phyloP scores from a whole-genome alignment of 805 yeast species.

The Saccharomyces cerevisiae region DNA sequence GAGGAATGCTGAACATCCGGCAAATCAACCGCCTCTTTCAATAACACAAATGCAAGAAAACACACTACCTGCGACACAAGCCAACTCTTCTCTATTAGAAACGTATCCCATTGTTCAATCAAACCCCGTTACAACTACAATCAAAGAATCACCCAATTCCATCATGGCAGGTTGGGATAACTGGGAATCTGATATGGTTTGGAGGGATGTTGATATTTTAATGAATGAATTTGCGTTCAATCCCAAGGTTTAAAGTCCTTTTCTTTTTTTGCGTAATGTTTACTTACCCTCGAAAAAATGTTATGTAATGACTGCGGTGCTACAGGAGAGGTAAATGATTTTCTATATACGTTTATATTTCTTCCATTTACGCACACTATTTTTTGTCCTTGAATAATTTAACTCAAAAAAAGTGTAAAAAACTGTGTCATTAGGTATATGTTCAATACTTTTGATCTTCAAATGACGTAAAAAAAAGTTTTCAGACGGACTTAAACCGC shows the following conservation, averaged over 20 bases:
- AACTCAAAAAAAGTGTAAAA: no score
- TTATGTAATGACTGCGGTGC: neutral
- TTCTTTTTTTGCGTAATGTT: neutral
- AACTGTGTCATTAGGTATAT: no score
- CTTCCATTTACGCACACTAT: no score
- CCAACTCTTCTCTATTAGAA: neutral
- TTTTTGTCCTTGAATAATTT: no score
- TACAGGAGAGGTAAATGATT: neutral
- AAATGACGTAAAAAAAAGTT: no score
- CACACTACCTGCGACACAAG: constrained; percentile 9
- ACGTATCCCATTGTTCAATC: neutral
- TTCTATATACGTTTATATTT: neutral
- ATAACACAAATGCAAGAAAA: constrained; percentile 13
- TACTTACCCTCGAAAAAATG: neutral
- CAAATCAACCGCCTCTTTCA: constrained; percentile 2
- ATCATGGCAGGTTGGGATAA: constrained; percentile 34
- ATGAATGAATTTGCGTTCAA: constrained; percentile 92
- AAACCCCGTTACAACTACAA: neutral
- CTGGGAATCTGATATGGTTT: constrained; percentile 37
- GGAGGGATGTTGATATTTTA: constrained; percentile 78
- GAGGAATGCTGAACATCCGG: neutral
- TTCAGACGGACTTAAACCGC: no score
- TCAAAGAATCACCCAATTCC: constrained; percentile 21
- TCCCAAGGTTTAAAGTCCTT: constrained; percentile 33
- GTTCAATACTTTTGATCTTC: no score